Conservation (phyloP, 495 filamentous ascomycete genomes). For the Niebla homalea region DNA sequence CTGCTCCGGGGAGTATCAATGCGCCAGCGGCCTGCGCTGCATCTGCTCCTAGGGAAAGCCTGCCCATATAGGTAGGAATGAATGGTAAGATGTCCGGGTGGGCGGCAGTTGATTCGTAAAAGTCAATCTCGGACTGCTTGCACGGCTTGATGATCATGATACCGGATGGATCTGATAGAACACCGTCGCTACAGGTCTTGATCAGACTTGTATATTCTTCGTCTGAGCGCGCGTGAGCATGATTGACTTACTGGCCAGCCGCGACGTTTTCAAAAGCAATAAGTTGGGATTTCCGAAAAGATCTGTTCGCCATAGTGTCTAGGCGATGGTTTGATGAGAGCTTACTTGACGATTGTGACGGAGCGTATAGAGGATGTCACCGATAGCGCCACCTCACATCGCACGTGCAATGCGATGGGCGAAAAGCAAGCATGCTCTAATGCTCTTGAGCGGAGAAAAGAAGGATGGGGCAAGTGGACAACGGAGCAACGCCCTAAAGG, state of each 20-base stretch:
- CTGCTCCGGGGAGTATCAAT: conserved; percentile 6
- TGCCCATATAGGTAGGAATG: conserved; percentile 79
- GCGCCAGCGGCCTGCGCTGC: conserved; percentile 17
- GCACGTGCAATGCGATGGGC: no score
- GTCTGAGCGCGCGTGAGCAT: neutral
- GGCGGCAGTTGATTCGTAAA: conserved; percentile 67
- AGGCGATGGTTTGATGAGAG: no score
- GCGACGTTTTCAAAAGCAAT: conserved; percentile 68
- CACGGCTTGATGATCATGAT: conserved; percentile 91
- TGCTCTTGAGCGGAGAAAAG: no score
- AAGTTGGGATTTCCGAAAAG: conserved; percentile 35
- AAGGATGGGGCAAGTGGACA: no score
- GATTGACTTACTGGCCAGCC: conserved; percentile 76
- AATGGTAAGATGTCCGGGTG: conserved; percentile 62
- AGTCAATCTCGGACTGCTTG: conserved; percentile 70
- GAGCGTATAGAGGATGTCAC: no score
- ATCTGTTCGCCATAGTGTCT: conserved; percentile 8
- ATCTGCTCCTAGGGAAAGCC: conserved; percentile 34
- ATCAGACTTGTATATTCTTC: conserved; percentile 1
- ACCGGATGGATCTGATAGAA: conserved; percentile 73
- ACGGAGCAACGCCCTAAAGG: no score
- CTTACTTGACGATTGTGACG: no score
- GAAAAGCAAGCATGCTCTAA: no score
- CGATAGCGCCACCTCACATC: no score
- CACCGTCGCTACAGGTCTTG: conserved; percentile 58